Evolutionary conservation across 192 early-diverging fungal genomes (phyloP).

Genomic region (Pecoramyces ruminantium): DNA sequence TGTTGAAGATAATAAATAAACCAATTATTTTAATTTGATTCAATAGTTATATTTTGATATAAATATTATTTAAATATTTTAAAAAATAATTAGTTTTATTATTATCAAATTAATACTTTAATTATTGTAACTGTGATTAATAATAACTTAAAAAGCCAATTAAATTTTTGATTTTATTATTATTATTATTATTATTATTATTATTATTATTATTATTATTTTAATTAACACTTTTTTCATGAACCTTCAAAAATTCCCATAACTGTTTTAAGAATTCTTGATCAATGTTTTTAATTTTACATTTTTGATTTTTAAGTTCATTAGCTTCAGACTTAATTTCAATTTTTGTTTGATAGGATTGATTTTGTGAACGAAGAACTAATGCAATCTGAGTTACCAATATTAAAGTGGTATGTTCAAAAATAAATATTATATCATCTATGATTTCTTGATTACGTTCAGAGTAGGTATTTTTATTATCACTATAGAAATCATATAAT

Average conservation of each 20-base stretch:
- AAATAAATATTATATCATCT: neutral
- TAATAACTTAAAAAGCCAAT: too few relatives aligned
- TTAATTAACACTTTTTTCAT: neutral
- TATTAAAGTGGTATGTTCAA: neutral
- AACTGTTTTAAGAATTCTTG: neutral
- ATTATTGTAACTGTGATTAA: too few relatives aligned
- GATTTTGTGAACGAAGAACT: neutral
- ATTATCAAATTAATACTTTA: too few relatives aligned
- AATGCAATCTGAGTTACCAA: neutral
- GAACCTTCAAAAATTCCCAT: neutral
- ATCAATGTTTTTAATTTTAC: neutral
- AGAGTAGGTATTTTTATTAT: neutral
- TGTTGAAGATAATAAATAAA: too few relatives aligned
- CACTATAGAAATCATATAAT: neutral
- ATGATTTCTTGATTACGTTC: neutral
- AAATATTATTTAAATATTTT: too few relatives aligned
- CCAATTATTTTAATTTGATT: too few relatives aligned
- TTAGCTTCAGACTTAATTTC: neutral
- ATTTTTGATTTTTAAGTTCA: neutral
- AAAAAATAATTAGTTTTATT: too few relatives aligned
- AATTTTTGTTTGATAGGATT: neutral
- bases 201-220: too few relatives aligned
- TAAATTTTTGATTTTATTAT: too few relatives aligned
- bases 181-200: too few relatives aligned
- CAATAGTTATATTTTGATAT: too few relatives aligned